phyloP scores from a whole-genome alignment of 441 rosid genomes.

The Bruguiera hainesii region DNA sequence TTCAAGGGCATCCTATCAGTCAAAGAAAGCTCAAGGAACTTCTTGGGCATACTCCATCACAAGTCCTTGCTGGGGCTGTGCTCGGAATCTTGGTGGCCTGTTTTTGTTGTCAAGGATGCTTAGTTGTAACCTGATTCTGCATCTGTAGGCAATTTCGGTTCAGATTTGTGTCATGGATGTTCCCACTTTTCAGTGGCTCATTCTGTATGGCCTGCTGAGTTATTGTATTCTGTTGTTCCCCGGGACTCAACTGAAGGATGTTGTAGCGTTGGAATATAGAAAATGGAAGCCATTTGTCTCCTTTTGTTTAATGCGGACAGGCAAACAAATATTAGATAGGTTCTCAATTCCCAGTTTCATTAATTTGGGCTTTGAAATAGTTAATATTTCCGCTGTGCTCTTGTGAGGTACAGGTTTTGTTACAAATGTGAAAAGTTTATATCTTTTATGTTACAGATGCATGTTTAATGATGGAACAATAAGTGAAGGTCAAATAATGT shows the following conservation, averaged over 20 bases:
- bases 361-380: no score
- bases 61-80: constrained; percentile 79
- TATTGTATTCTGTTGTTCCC: constrained; percentile 11
- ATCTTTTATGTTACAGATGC: no score
- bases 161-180: not conserved
- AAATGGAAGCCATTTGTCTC: no score
- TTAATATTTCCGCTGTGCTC: no score
- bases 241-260: not conserved
- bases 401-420: no score
- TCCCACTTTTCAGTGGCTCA: constrained; percentile 6
- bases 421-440: no score
- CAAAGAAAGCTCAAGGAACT: constrained; percentile 90
- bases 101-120: constrained; percentile 59
- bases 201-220: constrained; percentile 11
- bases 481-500: no score
- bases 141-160: constrained; percentile 24
- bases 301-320: no score
- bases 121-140: constrained; percentile 41
- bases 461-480: no score
- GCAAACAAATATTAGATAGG: no score
- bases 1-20: constrained; percentile 93
- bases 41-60: constrained; percentile 87
- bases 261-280: no score
- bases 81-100: constrained; percentile 74
- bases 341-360: no score